Evolutionary conservation across 495 filamentous ascomycete genomes (phyloP), one percentile per base, ranked within the genome.

Genomic region (Aspergillus saccharolyticus): DNA sequence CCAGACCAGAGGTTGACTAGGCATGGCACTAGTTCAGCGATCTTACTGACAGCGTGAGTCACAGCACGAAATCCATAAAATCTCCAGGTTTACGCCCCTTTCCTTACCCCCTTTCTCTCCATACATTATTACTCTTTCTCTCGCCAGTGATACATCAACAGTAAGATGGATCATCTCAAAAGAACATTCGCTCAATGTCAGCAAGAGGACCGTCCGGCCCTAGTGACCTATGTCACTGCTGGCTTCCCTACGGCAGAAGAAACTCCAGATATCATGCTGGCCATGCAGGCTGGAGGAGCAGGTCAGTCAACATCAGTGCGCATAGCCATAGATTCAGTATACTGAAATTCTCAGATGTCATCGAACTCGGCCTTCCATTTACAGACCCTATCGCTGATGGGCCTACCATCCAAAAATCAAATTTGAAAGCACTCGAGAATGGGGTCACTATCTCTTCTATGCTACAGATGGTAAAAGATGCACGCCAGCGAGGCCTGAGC

Each of bases 171-270:
- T 6, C 47, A 53, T 53, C 51, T 53, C 28, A 53, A 53, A 14
- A 39, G 28, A 18, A 50, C 42, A 4, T 96, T 96, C 67, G 79
- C 79, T 54, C 81, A 80, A 76, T 93, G 89, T 81, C 88, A 87
- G 71, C 77, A 78, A 22, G 66, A 74, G 49, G 53, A 69, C 52
- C 73, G 70, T 54, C 64, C 76, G 22, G 90, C 91, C 24, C 73
- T 96, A 25, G 85, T 97, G 57, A 90, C 91, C 12, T 96, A 96
- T 78, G 86, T 94, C 65, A 96, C 90, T 12, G 92, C 91, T 39
- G 91, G 91, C 17, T 96, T 83, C 63, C 92, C 92, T 3, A 86
- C 78, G 7, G 72, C 79, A 9, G 79, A 83, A 51, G 83, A 85
- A 57, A 93, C 88, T 4, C 80, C 84, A 12, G 82, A 87, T 62